Evolutionary conservation across 768 basidiomycete genomes (phyloP).

Genomic region (Mycena floridula): DNA sequence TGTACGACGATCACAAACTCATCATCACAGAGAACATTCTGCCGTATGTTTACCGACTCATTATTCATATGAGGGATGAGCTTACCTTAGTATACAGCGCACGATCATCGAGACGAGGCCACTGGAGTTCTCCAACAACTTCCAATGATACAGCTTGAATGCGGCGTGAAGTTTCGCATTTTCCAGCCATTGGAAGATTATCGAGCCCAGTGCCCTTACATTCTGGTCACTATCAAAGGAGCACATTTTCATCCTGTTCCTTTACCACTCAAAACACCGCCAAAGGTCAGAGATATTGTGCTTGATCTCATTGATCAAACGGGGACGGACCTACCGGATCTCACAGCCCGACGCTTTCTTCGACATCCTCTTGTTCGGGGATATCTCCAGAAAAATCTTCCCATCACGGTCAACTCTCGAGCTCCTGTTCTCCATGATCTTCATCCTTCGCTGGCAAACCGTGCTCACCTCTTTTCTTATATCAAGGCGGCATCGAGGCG

Average conservation of each 20-base stretch:
- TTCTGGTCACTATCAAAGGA: slow-evolving; percentile 4
- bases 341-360: too few relatives aligned
- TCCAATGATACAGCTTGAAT: not conserved
- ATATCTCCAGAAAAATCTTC: too few relatives aligned
- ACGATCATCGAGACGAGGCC: slow-evolving; percentile 1
- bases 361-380: too few relatives aligned
- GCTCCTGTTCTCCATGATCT: too few relatives aligned
- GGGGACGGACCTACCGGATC: slow-evolving; percentile 3
- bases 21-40: slow-evolving; percentile 9
- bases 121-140: not conserved
- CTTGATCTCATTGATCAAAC: not conserved
- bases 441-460: too few relatives aligned
- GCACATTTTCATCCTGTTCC: slow-evolving; percentile 8
- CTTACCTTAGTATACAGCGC: not conserved
- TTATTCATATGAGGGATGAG: not conserved
- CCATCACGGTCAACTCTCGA: too few relatives aligned
- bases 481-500: too few relatives aligned
- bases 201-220: slow-evolving; percentile 1
- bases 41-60: slow-evolving; percentile 11
- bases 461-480: too few relatives aligned
- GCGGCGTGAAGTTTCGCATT: slow-evolving; percentile 1
- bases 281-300: not conserved
- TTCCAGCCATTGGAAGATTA: slow-evolving; percentile 4
- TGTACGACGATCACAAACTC: slow-evolving; percentile 15
- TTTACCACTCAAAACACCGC: slow-evolving; percentile 8